Percentiles rank a stretch among this genome's conserved stretches.
Evolutionary conservation across 2,329 filamentous ascomycete species (phyloP).

Genomic region (Eurotiales sp.): DNA sequence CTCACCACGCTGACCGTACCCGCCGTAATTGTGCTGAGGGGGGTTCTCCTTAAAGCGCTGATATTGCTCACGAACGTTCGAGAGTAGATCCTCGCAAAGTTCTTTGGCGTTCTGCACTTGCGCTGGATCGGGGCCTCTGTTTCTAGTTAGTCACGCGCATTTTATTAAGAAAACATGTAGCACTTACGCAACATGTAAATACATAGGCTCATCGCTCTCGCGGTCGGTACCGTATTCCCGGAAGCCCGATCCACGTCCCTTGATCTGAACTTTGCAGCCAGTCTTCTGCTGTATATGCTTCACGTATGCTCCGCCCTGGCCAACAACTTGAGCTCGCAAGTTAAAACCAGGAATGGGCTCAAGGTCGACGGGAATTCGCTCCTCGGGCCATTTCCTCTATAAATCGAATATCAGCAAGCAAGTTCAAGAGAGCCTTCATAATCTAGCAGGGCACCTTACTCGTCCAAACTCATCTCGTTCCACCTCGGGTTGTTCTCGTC

Average conservation of each 20-base stretch:
- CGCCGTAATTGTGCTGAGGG: conserved; percentile 60
- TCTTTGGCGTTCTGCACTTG: conserved; percentile 85
- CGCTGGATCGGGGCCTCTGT: conserved; percentile 76
- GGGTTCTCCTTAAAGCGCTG: conserved; percentile 84
- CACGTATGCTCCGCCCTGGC: conserved; percentile 89
- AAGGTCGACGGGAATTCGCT: conserved; percentile 85
- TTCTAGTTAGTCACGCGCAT: conserved; percentile 28
- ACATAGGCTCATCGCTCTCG: conserved; percentile 96
- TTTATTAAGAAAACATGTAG: background rate
- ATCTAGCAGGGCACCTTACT: conserved; percentile 47
- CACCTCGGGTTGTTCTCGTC: conserved; percentile 64
- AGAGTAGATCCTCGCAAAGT: conserved; percentile 81
- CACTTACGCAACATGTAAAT: conserved; percentile 85
- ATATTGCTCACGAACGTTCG: conserved; percentile 84
- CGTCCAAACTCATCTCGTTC: conserved; percentile 89
- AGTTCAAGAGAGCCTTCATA: background rate
- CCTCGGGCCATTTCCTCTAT: conserved; percentile 97
- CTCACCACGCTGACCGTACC: conserved; percentile 52
- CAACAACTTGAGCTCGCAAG: conserved; percentile 90
- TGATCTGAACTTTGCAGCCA: conserved; percentile 94
- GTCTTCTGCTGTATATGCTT: conserved; percentile 98
- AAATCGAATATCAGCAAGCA: background rate
- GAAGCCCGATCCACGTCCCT: conserved; percentile 91
- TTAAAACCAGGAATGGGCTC: conserved; percentile 95
- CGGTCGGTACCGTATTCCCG: conserved; percentile 81